Evolutionary conservation across 2,329 filamentous ascomycete species (phyloP), one percentile per base, ranked within the genome.

Genomic region (Lachnum nothofagi): DNA sequence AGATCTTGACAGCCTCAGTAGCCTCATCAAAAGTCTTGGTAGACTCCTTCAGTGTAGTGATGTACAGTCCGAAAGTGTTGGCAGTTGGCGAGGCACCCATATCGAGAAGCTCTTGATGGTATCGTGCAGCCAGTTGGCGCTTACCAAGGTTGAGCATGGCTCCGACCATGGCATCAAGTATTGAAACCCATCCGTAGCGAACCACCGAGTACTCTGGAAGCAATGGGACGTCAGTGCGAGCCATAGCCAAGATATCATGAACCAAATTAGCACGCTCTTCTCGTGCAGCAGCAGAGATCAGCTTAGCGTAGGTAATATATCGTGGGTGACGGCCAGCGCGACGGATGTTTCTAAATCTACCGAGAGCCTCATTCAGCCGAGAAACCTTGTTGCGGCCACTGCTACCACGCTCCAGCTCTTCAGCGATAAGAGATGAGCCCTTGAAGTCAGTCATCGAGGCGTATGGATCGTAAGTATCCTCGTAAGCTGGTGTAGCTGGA

Each of bases 11-110:
- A 48, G 93, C 93, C 68, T 97, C 93, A 7, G 90, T 90, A 9
- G 93, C 93, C 68, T 98, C 93, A 63, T 98, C 93, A 58, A 96
- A 97, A 0, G 91, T 97, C 79, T 95, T 95, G 57, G 89, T 89
- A 1, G 89, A 95, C 65, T 95, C 91, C 74, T 97, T 96, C 53
- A 98, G 76, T 1, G 91, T 97, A n/a, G 94, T 97, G 70, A 98
- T 98, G 77, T 97, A 98, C 16, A 98, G 80, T 51, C 93, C 93
- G 60, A 94, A 98, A 0, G 93, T 98, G 74, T 98, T 98, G 37
- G 93, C 93, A 2, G 91, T 95, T 14, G 93, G 93, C 8, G 91
- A 85, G 52, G 87, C 83, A 41, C 91, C 91, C 75, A 97, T 93
- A 52, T 89, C 84, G 42, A 95, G 76, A 58, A 98, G 77, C 67